Percentiles rank a stretch among this genome's conserved stretches.
These are phyloP conservation scores for Xylaria nigripes DNA, from an alignment of 495 filamentous ascomycete genomes.

Conservation along the genomic window DNA sequence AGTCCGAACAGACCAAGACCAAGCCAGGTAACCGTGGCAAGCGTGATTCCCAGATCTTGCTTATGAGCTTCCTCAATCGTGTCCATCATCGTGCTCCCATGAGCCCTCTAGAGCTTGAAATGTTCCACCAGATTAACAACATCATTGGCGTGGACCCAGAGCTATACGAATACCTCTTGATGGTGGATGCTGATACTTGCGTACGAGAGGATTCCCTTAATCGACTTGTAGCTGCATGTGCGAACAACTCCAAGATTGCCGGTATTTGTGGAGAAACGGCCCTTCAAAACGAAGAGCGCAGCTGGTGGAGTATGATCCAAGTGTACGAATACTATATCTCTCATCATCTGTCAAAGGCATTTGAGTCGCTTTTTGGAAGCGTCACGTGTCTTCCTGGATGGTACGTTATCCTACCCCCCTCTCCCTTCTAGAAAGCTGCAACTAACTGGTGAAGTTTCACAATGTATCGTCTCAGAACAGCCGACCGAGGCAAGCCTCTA, in stretches of 20 bases:
- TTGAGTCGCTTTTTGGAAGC: constrained; percentile 90
- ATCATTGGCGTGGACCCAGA: constrained; percentile 97
- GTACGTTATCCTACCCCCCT: constrained; percentile 46
- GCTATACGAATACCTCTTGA: constrained; percentile 93
- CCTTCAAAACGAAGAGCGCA: constrained; percentile 86
- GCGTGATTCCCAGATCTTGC: constrained; percentile 85
- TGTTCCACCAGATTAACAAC: constrained; percentile 99
- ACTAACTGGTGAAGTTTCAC: constrained; percentile 65
- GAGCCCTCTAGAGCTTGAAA: constrained; percentile 91
- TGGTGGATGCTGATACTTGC: constrained; percentile 97
- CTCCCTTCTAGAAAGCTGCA: neutral
- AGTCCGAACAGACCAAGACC: constrained; percentile 81
- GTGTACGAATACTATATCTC: constrained; percentile 98
- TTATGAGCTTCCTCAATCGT: constrained; percentile 88
- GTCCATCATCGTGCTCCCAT: constrained; percentile 91
- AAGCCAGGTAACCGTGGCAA: constrained; percentile 98
- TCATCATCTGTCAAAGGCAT: constrained; percentile 87
- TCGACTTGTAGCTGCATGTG: constrained; percentile 84
- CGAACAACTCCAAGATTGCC: constrained; percentile 89
- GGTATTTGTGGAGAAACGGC: constrained; percentile 97
- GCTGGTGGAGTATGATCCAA: constrained; percentile 99
- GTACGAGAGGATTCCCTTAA: constrained; percentile 89
- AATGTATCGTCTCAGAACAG: constrained; percentile 95
- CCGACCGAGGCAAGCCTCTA: constrained; percentile 82
- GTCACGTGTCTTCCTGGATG: constrained; percentile 98